A percentile compares a stretch with the other conserved stretches of the same genome.
Evolutionary conservation across 2,329 filamentous ascomycete genomes (phyloP).

Genomic region (Neopestalotiopsis sp.): DNA sequence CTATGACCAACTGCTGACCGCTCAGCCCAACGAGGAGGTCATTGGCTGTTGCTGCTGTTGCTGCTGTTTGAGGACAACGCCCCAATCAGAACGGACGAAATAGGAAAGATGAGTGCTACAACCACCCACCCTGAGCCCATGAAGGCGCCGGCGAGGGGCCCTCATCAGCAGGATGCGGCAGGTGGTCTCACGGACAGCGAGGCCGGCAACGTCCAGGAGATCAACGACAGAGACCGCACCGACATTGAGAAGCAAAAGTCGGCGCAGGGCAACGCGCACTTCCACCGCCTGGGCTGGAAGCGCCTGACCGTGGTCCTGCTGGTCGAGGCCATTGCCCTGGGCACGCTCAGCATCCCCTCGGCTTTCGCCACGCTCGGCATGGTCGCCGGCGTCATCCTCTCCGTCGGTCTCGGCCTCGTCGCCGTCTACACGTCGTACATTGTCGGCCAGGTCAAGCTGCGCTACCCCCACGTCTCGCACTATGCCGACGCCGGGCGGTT

Average conservation of each 20-base stretch:
- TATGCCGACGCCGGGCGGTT: constrained; percentile 62
- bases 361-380: constrained; percentile 60
- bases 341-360: constrained; percentile 53
- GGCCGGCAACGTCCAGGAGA: neutral
- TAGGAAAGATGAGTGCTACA: neutral
- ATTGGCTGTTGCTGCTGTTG: neutral
- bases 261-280: constrained; percentile 53
- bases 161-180: constrained; percentile 4
- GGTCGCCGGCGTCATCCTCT: constrained; percentile 52
- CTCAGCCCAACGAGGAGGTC: neutral
- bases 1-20: neutral
- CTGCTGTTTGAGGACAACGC: neutral
- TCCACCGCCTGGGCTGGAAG: constrained; percentile 61
- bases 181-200: constrained; percentile 8
- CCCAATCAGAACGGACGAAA: neutral
- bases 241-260: constrained; percentile 14
- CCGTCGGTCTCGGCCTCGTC: constrained; percentile 47
- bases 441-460: constrained; percentile 47
- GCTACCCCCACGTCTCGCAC: constrained; percentile 35
- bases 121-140: constrained; percentile 1
- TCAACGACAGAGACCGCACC: constrained; percentile 6
- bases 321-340: constrained; percentile 62
- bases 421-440: constrained; percentile 54
- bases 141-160: neutral
- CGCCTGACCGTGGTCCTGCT: constrained; percentile 60